Percentiles rank a stretch among this genome's conserved stretches.
Conservation (phyloP, 2,329 filamentous ascomycete species). For the Sordariomycetes sp. region DNA sequence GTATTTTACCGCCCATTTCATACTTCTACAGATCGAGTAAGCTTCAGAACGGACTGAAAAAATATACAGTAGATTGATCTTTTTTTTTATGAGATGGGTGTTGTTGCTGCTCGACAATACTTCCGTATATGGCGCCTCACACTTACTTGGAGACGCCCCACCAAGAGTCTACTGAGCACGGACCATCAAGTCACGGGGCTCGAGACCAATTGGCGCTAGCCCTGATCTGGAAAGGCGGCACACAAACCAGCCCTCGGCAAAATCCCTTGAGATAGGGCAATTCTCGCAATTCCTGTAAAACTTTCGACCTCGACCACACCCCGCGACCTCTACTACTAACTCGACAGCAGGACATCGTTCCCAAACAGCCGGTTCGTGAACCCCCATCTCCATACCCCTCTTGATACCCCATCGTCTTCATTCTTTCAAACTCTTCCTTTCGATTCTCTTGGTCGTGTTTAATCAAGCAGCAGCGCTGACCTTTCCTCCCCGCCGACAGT, state of each 20-base stretch:
- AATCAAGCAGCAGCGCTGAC: background rate
- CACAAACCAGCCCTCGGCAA: slow-evolving; percentile 5
- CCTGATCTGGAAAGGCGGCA: slow-evolving; percentile 1
- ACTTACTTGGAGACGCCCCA: background rate
- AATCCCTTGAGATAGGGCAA: slow-evolving; percentile 5
- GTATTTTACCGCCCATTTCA: background rate
- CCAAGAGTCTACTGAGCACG: background rate
- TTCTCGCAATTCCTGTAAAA: slow-evolving; percentile 3
- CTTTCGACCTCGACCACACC: slow-evolving; percentile 7
- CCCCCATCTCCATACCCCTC: background rate
- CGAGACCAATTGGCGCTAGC: background rate
- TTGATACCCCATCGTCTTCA: background rate
- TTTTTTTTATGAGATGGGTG: too few relatives aligned
- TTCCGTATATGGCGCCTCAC: background rate
- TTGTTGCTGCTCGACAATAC: background rate
- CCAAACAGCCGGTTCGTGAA: slow-evolving; percentile 3
- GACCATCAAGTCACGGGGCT: background rate
- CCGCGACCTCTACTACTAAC: slow-evolving; percentile 5
- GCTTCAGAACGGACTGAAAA: background rate
- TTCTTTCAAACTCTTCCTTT: background rate
- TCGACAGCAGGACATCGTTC: slow-evolving; percentile 4
- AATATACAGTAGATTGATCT: background rate
- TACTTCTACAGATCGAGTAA: background rate
- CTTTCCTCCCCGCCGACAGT: slow-evolving; percentile 18
- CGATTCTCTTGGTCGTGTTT: background rate